These are phyloP conservation scores for Melampsora abietis-canadensis DNA, from an alignment of 1,284 basidiomycete genomes.

Conservation along the genomic window DNA sequence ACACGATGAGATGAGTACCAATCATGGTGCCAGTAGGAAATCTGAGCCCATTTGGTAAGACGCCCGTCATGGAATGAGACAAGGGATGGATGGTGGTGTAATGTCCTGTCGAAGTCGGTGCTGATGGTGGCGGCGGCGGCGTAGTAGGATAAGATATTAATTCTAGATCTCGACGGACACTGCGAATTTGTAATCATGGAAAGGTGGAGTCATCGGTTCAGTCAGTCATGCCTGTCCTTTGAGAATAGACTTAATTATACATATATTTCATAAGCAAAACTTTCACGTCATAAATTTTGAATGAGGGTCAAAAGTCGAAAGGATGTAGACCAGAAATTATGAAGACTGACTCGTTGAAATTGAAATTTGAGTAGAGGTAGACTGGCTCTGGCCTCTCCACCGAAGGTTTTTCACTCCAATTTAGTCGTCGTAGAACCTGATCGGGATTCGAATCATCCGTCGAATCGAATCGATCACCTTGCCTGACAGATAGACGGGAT, in stretches of 20 bases:
- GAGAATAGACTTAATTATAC: not conserved
- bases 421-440: constrained; percentile 38
- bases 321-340: not conserved
- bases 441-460: constrained; percentile 21
- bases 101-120: constrained; percentile 55
- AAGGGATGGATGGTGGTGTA: constrained; percentile 62
- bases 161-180: constrained; percentile 87
- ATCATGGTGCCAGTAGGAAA: constrained; percentile 88
- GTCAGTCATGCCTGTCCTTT: constrained; percentile 17
- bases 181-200: constrained; percentile 51
- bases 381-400: constrained; percentile 70
- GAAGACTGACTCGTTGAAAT: constrained; percentile 60
- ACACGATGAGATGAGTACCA: constrained; percentile 68
- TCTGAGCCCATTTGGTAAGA: constrained; percentile 82
- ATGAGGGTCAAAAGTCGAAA: not conserved
- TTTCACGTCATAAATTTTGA: not conserved
- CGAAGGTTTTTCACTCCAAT: constrained; percentile 33
- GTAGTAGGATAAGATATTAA: constrained; percentile 68
- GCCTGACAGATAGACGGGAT: constrained; percentile 45
- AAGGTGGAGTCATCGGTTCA: constrained; percentile 1
- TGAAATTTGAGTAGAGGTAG: constrained; percentile 80
- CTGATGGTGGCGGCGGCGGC: constrained; percentile 58
- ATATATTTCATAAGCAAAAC: not conserved
- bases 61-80: constrained; percentile 68
- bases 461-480: constrained; percentile 38